Evolutionary conservation across 2,329 filamentous ascomycete genomes (phyloP).

Genomic region (Bipolaris gigantea): DNA sequence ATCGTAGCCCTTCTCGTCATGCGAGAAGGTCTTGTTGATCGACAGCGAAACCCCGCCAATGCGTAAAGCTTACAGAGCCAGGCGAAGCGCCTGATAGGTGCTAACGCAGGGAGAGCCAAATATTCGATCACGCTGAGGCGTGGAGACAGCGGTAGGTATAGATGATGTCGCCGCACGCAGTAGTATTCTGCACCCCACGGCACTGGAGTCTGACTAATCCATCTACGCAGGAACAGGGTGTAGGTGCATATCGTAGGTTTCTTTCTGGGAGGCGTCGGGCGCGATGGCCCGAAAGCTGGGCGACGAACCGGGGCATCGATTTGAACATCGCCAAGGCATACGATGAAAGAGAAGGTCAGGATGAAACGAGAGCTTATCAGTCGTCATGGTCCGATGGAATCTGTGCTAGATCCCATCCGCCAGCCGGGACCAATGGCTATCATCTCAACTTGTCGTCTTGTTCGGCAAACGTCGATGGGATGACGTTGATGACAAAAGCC

Average conservation of each 20-base stretch:
- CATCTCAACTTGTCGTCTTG: conserved; percentile 5
- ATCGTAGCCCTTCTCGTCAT: background rate
- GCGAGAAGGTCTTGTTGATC: background rate
- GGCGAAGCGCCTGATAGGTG: background rate
- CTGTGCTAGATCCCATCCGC: background rate
- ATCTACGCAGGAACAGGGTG: conserved; percentile 5
- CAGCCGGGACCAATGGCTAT: background rate
- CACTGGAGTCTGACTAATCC: conserved; percentile 9
- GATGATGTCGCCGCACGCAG: conserved; percentile 1
- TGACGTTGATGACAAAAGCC: conserved; percentile 24
- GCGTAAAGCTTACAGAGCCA: background rate
- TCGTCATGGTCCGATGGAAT: background rate
- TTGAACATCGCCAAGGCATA: conserved; percentile 8
- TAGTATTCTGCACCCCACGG: background rate
- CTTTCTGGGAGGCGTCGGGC: conserved; percentile 11
- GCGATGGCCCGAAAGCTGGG: conserved; percentile 11
- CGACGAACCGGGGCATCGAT: conserved; percentile 17
- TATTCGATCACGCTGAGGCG: background rate
- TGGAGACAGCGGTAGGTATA: conserved; percentile 6
- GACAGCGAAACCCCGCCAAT: background rate
- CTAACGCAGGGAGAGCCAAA: conserved; percentile 2
- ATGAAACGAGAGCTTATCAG: conserved; percentile 1
- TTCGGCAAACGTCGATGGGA: conserved; percentile 7
- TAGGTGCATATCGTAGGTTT: conserved; percentile 9
- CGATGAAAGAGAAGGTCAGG: conserved; percentile 12